These are phyloP conservation scores for Zygnema cylindricum DNA, from an alignment of 139 green algal species.

Conservation along the genomic window DNA sequence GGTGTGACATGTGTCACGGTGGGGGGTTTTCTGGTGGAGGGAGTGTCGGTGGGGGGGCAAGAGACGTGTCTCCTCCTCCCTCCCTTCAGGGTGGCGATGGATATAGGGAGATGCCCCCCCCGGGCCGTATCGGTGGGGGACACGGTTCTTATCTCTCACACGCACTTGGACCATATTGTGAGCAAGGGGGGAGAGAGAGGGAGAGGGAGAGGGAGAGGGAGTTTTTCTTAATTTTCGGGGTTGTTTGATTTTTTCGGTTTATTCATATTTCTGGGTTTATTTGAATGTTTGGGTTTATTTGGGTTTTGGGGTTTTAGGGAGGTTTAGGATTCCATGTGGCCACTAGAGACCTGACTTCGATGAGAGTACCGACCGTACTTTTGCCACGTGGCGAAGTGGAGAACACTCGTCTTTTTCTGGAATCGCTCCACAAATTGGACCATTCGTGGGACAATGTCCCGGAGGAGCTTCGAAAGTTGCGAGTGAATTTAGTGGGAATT, in stretches of 20 bases:
- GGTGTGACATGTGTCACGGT: no score
- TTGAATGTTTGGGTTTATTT: no score
- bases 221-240: neutral
- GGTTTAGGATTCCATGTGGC: no score
- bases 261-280: slow-evolving; percentile 1
- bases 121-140: slow-evolving; percentile 65
- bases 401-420: no score
- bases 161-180: slow-evolving; percentile 80
- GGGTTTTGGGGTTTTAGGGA: no score
- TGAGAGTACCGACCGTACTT: no score
- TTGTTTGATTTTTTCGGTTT: neutral
- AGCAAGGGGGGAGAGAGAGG: slow-evolving; percentile 5
- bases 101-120: slow-evolving; percentile 77
- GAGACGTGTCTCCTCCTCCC: slow-evolving; percentile 81
- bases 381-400: no score
- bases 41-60: slow-evolving; percentile 63
- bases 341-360: no score
- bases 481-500: no score
- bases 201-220: neutral
- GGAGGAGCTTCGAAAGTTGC: no score
- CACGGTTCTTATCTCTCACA: slow-evolving; percentile 74
- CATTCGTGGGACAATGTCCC: no score
- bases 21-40: slow-evolving; percentile 42
- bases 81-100: slow-evolving; percentile 70
- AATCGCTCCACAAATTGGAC: no score